Evolutionary conservation across 768 basidiomycete genomes (phyloP).

Genomic region (Pulveroboletus sp.): DNA sequence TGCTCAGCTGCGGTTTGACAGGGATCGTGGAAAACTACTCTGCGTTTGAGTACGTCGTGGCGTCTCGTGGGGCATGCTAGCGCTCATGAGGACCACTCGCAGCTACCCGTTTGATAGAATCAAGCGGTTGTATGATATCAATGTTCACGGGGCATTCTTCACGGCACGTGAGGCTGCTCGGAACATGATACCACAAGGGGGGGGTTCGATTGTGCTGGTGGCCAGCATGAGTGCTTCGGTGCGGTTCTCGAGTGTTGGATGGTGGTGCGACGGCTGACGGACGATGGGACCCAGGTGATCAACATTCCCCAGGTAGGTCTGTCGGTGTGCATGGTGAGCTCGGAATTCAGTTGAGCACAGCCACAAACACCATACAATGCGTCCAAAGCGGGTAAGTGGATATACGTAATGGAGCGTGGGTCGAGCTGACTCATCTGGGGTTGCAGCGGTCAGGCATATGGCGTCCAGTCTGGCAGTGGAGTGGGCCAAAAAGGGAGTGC

Average conservation of each 20-base stretch:
- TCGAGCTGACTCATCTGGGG: background rate
- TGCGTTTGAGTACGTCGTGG: conserved; percentile 68
- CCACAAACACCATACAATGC: conserved; percentile 95
- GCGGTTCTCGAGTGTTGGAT: conserved; percentile 24
- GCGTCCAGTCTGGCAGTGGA: conserved; percentile 89
- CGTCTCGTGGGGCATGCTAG: background rate
- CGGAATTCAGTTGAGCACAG: conserved; percentile 30
- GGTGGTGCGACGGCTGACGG: conserved; percentile 2
- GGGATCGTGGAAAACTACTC: conserved; percentile 87
- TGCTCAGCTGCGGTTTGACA: conserved; percentile 23
- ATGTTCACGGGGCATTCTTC: conserved; percentile 91
- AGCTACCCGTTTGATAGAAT: conserved; percentile 86
- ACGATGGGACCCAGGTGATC: conserved; percentile 52
- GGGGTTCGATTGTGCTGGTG: conserved; percentile 81
- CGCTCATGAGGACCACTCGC: conserved; percentile 7
- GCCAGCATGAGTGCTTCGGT: conserved; percentile 91
- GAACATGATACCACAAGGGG: conserved; percentile 78
- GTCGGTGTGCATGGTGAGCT: background rate
- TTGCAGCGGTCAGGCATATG: conserved; percentile 85
- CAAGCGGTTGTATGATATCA: conserved; percentile 83
- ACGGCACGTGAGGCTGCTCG: conserved; percentile 95
- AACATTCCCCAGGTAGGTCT: conserved; percentile 78
- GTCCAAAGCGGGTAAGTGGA: conserved; percentile 74
- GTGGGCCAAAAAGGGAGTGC: conserved; percentile 87
- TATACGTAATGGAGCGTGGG: background rate